Evolutionary conservation across 129 eudicot genomes (phyloP).

Genomic region (Flaveria ramosissima): DNA sequence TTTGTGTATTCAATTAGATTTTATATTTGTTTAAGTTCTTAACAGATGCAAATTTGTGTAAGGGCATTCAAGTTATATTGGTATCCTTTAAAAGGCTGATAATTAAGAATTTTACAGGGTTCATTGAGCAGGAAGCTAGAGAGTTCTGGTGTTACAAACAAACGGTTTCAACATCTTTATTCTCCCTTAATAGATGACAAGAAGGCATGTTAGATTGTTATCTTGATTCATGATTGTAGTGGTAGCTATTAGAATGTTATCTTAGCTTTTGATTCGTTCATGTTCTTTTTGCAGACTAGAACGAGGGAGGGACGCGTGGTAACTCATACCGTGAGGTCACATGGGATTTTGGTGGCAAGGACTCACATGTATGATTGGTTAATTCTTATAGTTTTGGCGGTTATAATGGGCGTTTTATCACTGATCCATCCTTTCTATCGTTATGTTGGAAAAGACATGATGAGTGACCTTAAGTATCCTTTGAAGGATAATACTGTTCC

Average conservation of each 20-base stretch:
- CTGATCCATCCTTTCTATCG: conserved; percentile 50
- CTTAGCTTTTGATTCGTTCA: background rate
- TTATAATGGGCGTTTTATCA: conserved; percentile 21
- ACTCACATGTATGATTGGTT: conserved; percentile 55
- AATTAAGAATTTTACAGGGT: conserved; percentile 31
- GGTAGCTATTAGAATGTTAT: background rate
- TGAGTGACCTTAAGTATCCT: conserved; percentile 51
- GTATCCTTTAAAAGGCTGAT: conserved; percentile 20
- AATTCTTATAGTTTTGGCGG: conserved; percentile 32
- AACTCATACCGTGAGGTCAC: conserved; percentile 50
- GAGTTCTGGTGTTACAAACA: conserved; percentile 22
- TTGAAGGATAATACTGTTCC: conserved; percentile 51
- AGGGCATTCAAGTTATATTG: background rate
- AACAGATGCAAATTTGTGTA: background rate
- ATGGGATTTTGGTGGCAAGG: conserved; percentile 43
- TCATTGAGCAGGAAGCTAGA: conserved; percentile 37
- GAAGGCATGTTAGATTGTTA: conserved; percentile 1
- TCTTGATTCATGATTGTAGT: conserved; percentile 1
- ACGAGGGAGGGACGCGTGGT: conserved; percentile 39
- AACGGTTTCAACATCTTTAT: conserved; percentile 27
- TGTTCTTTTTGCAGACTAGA: conserved; percentile 11
- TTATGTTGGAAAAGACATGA: conserved; percentile 54
- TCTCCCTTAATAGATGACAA: conserved; percentile 41
- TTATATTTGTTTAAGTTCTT: background rate
- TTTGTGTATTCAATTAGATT: background rate